Evolutionary conservation across 495 filamentous ascomycete genomes (phyloP), one percentile per base, ranked within the genome.

Genomic region (Lentithecium fluviatile): DNA sequence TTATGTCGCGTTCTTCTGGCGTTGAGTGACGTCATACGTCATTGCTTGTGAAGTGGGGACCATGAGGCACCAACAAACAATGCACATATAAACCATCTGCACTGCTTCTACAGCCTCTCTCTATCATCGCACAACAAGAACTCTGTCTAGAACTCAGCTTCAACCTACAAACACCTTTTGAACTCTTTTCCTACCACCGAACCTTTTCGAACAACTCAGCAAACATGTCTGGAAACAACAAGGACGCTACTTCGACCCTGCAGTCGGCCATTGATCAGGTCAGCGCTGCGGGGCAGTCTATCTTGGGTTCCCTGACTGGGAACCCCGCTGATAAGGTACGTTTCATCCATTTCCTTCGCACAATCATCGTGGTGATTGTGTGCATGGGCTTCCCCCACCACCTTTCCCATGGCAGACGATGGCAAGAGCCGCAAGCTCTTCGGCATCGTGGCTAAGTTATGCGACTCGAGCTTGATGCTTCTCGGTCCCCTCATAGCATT

Each of bases 261-360:
- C 81, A 91, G 80, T 88, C 89, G 51, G 87, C 87, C 79, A 72
- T 91, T 59, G 90, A 95, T 81, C 80, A 79, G n/a, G 88, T 88
- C 67, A 80, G 82, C 45, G 90, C 88, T 56, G 72, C 83, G 40
- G 84, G 83, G 52, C 90, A 96, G 75, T 86, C 80, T 53, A 82
- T 78, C 43, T 62, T 95, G 42, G 88, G 90, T 52, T 78, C 78
- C 59, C 50, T 95, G 42, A 90, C 89, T n/a, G 93, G 93, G 74
- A 86, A 76, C 74, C 77, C 78, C 8, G 75, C 77, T 63, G 83
- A 90, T 57, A 78, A 92, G 78, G 86, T 85, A 80, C 20, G 65
- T 56, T n/a, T 43, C n/a, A 6, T 42, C 21, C n/a, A 26, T 48
- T 55, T 23, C 3, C 57, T n/a, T n/a, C n/a, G n/a, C n/a, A n/a